phyloP scores from a whole-genome alignment of 2,329 filamentous ascomycete genomes.

The Nannizziopsis arthrosporioides region DNA sequence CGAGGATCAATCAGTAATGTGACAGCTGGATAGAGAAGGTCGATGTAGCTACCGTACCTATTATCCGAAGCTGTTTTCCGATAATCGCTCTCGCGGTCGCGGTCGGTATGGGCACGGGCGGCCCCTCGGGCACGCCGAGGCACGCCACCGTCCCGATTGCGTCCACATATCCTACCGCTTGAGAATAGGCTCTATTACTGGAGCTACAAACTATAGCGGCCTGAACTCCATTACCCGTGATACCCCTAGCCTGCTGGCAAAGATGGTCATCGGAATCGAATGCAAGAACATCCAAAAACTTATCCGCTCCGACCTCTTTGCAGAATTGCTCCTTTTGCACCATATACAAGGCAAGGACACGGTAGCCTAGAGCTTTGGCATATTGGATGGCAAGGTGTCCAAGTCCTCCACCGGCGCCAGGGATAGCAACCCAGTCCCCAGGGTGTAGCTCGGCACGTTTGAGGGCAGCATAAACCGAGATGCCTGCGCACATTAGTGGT shows the following conservation, averaged over 20 bases:
- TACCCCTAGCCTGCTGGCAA: neutral
- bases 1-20: neutral
- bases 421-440: slow-evolving; percentile 68
- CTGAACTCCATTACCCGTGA: neutral
- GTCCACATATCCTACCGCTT: neutral
- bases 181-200: neutral
- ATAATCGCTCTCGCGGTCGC: too few species aligned
- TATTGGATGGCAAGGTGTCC: slow-evolving; percentile 75
- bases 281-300: too few species aligned
- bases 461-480: slow-evolving; percentile 86
- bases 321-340: too few species aligned
- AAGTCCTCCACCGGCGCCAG: slow-evolving; percentile 75
- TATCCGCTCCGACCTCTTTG: too few species aligned
- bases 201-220: neutral
- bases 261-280: too few species aligned
- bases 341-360: neutral
- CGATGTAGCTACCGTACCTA: too few species aligned
- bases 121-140: neutral
- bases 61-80: too few species aligned
- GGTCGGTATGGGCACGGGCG: neutral
- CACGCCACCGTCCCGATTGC: neutral
- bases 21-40: too few species aligned
- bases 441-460: slow-evolving; percentile 67
- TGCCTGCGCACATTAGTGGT: slow-evolving; percentile 70
- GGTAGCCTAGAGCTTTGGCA: slow-evolving; percentile 78